Conservation (phyloP, 2,329 filamentous ascomycete species). For the Botryotinia convoluta region DNA sequence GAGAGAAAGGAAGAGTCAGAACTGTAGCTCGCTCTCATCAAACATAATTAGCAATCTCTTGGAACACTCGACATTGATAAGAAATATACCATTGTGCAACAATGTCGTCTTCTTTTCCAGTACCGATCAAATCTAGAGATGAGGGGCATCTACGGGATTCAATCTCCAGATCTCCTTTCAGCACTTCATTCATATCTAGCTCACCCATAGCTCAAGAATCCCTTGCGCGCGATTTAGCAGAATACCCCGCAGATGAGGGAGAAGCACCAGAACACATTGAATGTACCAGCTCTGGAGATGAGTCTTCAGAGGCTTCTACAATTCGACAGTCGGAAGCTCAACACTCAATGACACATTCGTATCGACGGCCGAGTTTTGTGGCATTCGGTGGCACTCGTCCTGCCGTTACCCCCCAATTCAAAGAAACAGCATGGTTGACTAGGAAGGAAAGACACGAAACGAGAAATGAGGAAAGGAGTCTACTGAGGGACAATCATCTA, state of each 20-base stretch:
- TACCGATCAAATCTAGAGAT: conserved; percentile 26
- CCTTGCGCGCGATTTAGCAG: conserved; percentile 64
- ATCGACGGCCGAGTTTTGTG: conserved; percentile 75
- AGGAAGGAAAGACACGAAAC: conserved; percentile 55
- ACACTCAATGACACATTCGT: conserved; percentile 60
- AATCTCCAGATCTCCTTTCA: conserved; percentile 38
- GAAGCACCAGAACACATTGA: conserved; percentile 43
- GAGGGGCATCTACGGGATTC: conserved; percentile 24
- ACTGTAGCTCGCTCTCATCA: conserved; percentile 4
- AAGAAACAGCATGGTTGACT: conserved; percentile 49
- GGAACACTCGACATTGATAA: not conserved
- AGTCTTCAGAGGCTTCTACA: conserved; percentile 37
- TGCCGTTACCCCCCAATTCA: conserved; percentile 58
- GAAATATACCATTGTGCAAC: not conserved
- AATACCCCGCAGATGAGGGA: conserved; percentile 57
- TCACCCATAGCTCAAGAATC: conserved; percentile 67
- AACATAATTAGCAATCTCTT: not conserved
- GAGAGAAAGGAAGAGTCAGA: not conserved
- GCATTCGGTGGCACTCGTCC: conserved; percentile 69
- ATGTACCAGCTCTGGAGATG: conserved; percentile 42
- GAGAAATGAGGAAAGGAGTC: conserved; percentile 55
- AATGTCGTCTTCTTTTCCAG: conserved; percentile 36
- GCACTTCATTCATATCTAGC: conserved; percentile 51
- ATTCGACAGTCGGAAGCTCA: conserved; percentile 37
- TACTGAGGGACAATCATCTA: conserved; percentile 64